Conservation (phyloP, 768 basidiomycete genomes). For the Exsudoporus frostii region DNA sequence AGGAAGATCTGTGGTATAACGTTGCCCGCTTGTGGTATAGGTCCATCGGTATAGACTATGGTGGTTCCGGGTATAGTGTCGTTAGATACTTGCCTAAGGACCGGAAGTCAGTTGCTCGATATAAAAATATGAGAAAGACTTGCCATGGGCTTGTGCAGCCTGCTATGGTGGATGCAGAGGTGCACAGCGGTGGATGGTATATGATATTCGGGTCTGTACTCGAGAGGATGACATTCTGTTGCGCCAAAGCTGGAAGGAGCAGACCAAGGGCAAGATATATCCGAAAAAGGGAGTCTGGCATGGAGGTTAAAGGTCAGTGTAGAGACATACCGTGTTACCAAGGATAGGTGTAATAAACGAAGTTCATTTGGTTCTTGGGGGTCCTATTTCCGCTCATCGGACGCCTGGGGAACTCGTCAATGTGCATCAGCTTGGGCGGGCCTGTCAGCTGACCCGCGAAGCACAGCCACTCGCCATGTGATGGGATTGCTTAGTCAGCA, state of each 20-base stretch:
- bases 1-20: constrained; percentile 59
- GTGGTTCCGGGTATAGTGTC: constrained; percentile 10
- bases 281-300: constrained; percentile 23
- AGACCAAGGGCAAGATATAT: constrained; percentile 12
- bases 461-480: no score
- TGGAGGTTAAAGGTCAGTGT: constrained; percentile 9
- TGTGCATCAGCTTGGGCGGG: background rate
- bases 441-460: no score
- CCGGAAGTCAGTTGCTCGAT: background rate
- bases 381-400: constrained; percentile 10
- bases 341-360: background rate
- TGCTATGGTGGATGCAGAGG: constrained; percentile 2
- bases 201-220: constrained; percentile 26
- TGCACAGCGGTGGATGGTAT: constrained; percentile 27
- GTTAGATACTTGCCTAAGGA: constrained; percentile 23
- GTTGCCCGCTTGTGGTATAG: constrained; percentile 37
- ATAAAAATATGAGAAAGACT: background rate
- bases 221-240: constrained; percentile 21
- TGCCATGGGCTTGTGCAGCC: constrained; percentile 28
- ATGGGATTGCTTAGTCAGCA: constrained; percentile 9
- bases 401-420: background rate
- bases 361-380: constrained; percentile 1
- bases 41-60: constrained; percentile 40
- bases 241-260: constrained; percentile 9
- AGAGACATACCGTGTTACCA: constrained; percentile 3